Evolutionary conservation across 208 protist genomes (phyloP).

Genomic region (Leptomonas pyrrhocoris): DNA sequence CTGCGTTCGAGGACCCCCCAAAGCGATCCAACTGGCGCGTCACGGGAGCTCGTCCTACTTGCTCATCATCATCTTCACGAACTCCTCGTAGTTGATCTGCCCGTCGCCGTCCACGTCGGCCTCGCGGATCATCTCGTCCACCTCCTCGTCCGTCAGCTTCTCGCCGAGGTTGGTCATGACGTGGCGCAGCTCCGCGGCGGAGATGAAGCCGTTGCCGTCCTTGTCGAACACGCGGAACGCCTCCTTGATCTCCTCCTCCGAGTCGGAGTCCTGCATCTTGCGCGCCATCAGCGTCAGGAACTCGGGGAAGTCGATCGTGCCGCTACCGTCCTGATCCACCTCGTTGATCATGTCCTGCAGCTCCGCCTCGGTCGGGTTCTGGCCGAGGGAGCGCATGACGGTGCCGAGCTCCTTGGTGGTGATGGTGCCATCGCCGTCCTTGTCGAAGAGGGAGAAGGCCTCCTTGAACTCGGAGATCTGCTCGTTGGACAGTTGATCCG

Average conservation of each 20-base stretch:
- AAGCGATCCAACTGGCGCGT: too few relatives aligned
- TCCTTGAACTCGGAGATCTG: conserved; percentile 99
- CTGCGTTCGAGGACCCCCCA: too few relatives aligned
- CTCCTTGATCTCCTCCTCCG: conserved; percentile 95
- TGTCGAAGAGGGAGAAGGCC: conserved; percentile 99
- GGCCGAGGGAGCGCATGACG: conserved; percentile 99
- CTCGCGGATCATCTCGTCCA: conserved; percentile 91
- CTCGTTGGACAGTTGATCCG: conserved; percentile 96
- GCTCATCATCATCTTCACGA: conserved; percentile 90
- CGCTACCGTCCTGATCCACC: conserved; percentile 94
- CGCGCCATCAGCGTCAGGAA: conserved; percentile 85
- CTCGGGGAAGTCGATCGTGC: conserved; percentile 97
- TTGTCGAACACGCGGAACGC: conserved; percentile 97
- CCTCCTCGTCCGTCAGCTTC: conserved; percentile 93
- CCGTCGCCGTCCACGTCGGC: conserved; percentile 87
- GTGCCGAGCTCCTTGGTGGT: conserved; percentile 99
- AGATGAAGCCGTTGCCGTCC: conserved; percentile 95
- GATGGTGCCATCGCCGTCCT: conserved; percentile 97
- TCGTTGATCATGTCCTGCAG: conserved; percentile 98
- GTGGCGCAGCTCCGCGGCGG: conserved; percentile 93
- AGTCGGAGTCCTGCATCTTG: conserved; percentile 93
- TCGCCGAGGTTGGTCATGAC: conserved; percentile 96
- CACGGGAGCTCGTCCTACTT: conserved; percentile 32
- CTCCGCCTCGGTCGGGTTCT: conserved; percentile 95
- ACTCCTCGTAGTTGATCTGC: conserved; percentile 87